Percentiles rank a stretch among this genome's conserved stretches.
phyloP scores from a whole-genome alignment of 441 rosid species.

The Arabidopsis hybrid region DNA sequence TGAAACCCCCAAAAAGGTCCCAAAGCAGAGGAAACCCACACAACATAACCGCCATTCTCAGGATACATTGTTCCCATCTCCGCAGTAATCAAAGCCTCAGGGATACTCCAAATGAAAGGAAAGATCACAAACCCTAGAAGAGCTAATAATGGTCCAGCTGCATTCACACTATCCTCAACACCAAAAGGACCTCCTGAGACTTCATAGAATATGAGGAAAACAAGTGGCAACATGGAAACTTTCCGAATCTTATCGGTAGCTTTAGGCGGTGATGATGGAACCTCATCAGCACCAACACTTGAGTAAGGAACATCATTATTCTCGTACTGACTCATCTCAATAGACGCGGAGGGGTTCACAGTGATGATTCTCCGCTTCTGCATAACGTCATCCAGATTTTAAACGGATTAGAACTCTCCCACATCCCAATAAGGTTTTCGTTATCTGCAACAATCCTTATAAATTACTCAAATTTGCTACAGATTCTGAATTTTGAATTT shows the following conservation, averaged over 20 bases:
- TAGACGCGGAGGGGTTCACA: slow-evolving; percentile 47
- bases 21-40: slow-evolving; percentile 73
- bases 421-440: slow-evolving; percentile 28
- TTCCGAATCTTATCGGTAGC: slow-evolving; percentile 49
- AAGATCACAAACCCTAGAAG: slow-evolving; percentile 66
- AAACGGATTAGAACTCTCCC: slow-evolving; percentile 41
- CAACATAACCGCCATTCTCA: slow-evolving; percentile 73
- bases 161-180: slow-evolving; percentile 71
- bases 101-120: slow-evolving; percentile 72
- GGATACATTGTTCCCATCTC: slow-evolving; percentile 87
- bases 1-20: slow-evolving; percentile 82
- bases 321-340: slow-evolving; percentile 49
- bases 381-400: slow-evolving; percentile 45
- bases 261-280: slow-evolving; percentile 48
- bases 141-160: slow-evolving; percentile 72
- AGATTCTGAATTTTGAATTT: neutral
- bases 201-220: slow-evolving; percentile 73
- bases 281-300: slow-evolving; percentile 37
- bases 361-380: slow-evolving; percentile 56
- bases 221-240: slow-evolving; percentile 66
- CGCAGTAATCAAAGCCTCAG: slow-evolving; percentile 73
- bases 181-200: slow-evolving; percentile 83
- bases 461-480: slow-evolving; percentile 35
- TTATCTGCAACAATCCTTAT: slow-evolving; percentile 41
- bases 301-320: slow-evolving; percentile 45